Evolutionary conservation across 805 yeast species (phyloP), one percentile per base, ranked within the genome.

Genomic region (Debaryomyces tyrocola): DNA sequence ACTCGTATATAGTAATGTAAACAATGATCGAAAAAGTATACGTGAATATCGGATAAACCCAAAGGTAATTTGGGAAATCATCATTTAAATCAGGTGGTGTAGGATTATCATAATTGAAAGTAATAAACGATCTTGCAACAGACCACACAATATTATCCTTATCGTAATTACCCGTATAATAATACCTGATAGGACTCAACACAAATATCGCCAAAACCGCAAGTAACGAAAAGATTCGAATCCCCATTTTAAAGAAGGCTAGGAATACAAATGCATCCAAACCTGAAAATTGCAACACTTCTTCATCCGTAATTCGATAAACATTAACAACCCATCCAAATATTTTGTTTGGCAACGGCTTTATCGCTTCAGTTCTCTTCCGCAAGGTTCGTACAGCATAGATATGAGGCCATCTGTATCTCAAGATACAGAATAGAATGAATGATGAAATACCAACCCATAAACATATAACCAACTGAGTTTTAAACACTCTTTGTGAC

Each of bases 201-300:
- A 72, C 56, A 21, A 59, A 45, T 7, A 69, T 54, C 11, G 73
- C 91, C 56, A 87, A 80, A 4, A 88, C 53, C 41, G 87, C 77
- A 55, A 90, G 82, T 3, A 82, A 69, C 7, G 80, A 66, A 33
- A 92, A 70, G 4, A 89, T 74, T 59, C 80, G 80, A 45, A 90
- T 87, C 43, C 95, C 82, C 87, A 90, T 87, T 48, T 63, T 68
- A 60, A 71, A 72, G 55, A 71, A 73, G 24, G 65, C 57, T 44
- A 73, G 56, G 45, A 66, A 72, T 36, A 70, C 77, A 69, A 79
- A 90, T 1, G 97, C 96, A 66, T 92, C 99, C 36, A 92, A 69
- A 0, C 99, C 99, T 1, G 97, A 96, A 57, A 83, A 85, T 50
- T 87, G 89, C 43, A 92, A 73, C 3, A 92, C 78, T 45, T 90